These are phyloP conservation scores for Phytophthora megakarya DNA, from an alignment of 352 stramenopile genomes.

Conservation along the genomic window DNA sequence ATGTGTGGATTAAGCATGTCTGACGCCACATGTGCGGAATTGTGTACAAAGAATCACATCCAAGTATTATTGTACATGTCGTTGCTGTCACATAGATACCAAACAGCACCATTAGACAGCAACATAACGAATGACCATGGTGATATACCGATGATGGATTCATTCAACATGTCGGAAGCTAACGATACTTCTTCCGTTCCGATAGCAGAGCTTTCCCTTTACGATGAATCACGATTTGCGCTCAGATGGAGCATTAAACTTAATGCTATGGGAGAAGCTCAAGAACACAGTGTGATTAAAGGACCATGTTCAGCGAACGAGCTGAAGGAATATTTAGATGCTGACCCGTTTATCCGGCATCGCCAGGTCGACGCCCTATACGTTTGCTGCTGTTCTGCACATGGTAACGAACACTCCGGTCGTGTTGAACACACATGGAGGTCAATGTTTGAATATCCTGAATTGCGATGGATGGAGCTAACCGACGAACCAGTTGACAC, in stretches of 20 bases:
- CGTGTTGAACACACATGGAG: constrained; percentile 58
- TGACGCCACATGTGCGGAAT: constrained; percentile 38
- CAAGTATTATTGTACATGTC: constrained; percentile 71
- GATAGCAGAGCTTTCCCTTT: constrained; percentile 69
- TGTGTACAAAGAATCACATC: constrained; percentile 63
- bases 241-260: constrained; percentile 70
- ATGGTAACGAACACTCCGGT: constrained; percentile 40
- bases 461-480: constrained; percentile 84
- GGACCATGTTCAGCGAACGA: constrained; percentile 62
- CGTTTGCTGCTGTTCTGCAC: constrained; percentile 72
- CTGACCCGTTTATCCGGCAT: constrained; percentile 38
- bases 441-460: constrained; percentile 61
- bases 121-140: constrained; percentile 34
- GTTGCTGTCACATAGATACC: constrained; percentile 55
- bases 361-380: constrained; percentile 45
- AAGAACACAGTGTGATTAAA: constrained; percentile 26
- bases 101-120: constrained; percentile 13
- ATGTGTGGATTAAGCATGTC: constrained; percentile 60
- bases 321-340: constrained; percentile 62
- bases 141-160: constrained; percentile 76
- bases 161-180: constrained; percentile 48
- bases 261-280: constrained; percentile 23
- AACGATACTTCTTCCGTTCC: constrained; percentile 56
- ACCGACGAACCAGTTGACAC: constrained; percentile 66
- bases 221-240: constrained; percentile 63